These are phyloP conservation scores for Penicillium odoratum DNA, from an alignment of 495 filamentous ascomycete species.

Conservation along the genomic window DNA sequence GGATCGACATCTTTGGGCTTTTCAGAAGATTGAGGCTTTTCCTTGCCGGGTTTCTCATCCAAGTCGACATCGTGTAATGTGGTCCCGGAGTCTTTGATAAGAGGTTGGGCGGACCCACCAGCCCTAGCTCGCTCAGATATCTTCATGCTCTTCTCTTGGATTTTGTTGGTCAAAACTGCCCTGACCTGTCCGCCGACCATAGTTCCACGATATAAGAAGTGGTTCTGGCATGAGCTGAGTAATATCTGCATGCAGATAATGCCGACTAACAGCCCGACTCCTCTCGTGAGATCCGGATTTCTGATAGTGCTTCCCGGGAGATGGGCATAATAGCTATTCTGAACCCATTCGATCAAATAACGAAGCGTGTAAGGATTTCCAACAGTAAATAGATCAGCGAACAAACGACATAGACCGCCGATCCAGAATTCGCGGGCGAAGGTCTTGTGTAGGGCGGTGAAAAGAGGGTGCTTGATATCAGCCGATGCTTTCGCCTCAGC, in stretches of 20 bases:
- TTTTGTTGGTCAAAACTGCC: neutral
- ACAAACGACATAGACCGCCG: neutral
- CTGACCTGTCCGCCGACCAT: neutral
- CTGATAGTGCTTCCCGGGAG: neutral
- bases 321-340: neutral
- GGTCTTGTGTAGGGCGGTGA: neutral
- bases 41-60: neutral
- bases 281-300: neutral
- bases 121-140: slow-evolving; percentile 3
- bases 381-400: neutral
- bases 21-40: neutral
- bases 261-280: slow-evolving; percentile 1
- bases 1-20: neutral
- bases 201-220: slow-evolving; percentile 1
- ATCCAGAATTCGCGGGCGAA: slow-evolving; percentile 3
- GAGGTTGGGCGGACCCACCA: neutral
- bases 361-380: neutral
- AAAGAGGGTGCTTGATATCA: neutral
- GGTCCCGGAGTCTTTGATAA: neutral
- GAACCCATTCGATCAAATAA: neutral
- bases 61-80: neutral
- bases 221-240: neutral
- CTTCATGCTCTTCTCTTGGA: slow-evolving; percentile 4
- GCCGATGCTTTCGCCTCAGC: neutral
- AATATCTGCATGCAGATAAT: neutral